Conservation (phyloP, 2,329 filamentous ascomycete genomes). For the Aurifilum marmelostoma region DNA sequence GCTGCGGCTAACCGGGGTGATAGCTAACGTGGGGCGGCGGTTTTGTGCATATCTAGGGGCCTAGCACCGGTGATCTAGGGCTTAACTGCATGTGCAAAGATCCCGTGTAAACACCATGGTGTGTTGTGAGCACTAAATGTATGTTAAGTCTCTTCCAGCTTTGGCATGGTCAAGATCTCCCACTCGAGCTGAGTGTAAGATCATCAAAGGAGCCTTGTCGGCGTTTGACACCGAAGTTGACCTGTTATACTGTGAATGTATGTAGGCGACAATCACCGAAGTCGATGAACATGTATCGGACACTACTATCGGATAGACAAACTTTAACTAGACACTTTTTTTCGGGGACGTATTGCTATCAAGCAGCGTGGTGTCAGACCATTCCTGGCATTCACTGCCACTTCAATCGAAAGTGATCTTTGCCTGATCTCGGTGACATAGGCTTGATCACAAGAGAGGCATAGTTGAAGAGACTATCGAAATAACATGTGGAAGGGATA, state of each 20-base stretch:
- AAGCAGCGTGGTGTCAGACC: not conserved
- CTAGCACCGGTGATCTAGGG: not conserved
- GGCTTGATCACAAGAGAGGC: too few species aligned
- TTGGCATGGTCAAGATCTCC: not conserved
- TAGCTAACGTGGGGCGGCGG: not conserved
- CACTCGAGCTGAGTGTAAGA: not conserved
- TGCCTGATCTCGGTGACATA: too few species aligned
- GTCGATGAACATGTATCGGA: not conserved
- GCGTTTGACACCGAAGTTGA: not conserved
- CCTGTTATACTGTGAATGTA: not conserved
- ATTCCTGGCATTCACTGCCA: not conserved
- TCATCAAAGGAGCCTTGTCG: not conserved
- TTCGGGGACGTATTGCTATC: not conserved
- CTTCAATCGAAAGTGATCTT: not conserved
- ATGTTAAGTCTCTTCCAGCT: not conserved
- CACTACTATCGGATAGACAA: too few species aligned
- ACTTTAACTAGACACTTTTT: too few species aligned
- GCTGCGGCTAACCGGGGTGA: constrained; percentile 10
- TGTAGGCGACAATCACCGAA: not conserved
- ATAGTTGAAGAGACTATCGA: too few species aligned
- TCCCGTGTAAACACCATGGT: too few species aligned
- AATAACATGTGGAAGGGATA: too few species aligned
- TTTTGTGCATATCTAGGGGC: not conserved
- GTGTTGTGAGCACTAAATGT: too few species aligned
- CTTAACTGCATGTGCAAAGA: not conserved